Percentiles rank a stretch among this genome's conserved stretches.
These are phyloP conservation scores for Podospora didyma DNA, from an alignment of 495 filamentous ascomycete genomes.

Conservation along the genomic window DNA sequence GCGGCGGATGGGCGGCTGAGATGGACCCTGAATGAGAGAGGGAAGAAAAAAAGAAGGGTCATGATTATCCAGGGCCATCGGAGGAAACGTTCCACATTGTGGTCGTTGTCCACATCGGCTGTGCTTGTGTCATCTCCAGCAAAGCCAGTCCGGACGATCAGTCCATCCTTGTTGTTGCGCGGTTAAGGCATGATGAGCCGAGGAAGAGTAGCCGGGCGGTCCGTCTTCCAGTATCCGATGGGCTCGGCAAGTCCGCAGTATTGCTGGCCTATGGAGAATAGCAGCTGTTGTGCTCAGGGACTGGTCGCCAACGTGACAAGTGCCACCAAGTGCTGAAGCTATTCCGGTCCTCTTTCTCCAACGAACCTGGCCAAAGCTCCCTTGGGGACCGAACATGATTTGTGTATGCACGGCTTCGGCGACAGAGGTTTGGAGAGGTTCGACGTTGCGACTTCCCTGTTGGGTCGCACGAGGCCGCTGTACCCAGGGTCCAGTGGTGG, in stretches of 20 bases:
- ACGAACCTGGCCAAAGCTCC: too few species aligned
- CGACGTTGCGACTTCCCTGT: too few species aligned
- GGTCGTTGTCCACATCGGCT: neutral
- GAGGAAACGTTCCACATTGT: conserved; percentile 6
- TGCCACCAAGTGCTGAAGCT: too few species aligned
- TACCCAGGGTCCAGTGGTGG: too few species aligned
- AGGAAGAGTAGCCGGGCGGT: neutral
- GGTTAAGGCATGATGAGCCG: neutral
- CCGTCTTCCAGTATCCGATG: neutral
- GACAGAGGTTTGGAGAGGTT: too few species aligned
- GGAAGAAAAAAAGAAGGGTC: neutral
- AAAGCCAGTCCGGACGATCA: neutral
- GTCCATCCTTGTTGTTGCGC: neutral
- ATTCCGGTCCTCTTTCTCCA: too few species aligned
- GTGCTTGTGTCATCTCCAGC: neutral
- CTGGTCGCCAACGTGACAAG: too few species aligned
- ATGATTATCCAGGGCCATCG: neutral
- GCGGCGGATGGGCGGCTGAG: neutral
- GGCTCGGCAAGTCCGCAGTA: neutral
- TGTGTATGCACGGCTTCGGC: too few species aligned
- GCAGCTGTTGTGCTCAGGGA: too few species aligned
- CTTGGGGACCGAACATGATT: too few species aligned
- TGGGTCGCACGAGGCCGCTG: too few species aligned
- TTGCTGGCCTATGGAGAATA: too few species aligned
- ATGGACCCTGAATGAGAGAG: neutral